A percentile compares a stretch with the other conserved stretches of the same genome.
Conservation (phyloP, 495 filamentous ascomycete genomes). For the Neurospora discreta region DNA sequence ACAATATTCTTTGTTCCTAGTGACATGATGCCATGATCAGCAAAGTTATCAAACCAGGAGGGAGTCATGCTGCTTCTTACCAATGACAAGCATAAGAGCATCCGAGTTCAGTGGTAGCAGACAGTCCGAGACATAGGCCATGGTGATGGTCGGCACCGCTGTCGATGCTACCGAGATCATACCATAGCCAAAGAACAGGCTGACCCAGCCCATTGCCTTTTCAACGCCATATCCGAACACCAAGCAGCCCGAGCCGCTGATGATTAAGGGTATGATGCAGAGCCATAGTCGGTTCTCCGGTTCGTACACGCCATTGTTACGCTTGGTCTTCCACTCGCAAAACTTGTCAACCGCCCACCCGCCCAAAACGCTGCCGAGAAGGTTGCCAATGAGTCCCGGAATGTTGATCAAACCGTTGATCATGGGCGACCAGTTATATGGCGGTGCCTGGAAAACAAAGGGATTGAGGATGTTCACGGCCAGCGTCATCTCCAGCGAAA, state of each 20-base stretch:
- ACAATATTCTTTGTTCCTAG: conserved; percentile 23
- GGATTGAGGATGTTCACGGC: conserved; percentile 56
- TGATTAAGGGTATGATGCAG: conserved; percentile 27
- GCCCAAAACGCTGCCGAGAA: conserved; percentile 32
- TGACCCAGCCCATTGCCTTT: conserved; percentile 19
- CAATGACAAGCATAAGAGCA: conserved; percentile 26
- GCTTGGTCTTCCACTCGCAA: conserved; percentile 33
- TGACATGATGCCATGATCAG: neutral
- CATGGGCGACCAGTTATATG: conserved; percentile 48
- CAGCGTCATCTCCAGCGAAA: conserved; percentile 42
- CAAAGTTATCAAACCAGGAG: neutral
- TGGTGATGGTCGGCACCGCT: conserved; percentile 23
- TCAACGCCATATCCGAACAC: conserved; percentile 28
- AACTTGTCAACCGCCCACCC: conserved; percentile 35
- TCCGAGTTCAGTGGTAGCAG: conserved; percentile 23
- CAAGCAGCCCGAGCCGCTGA: conserved; percentile 27
- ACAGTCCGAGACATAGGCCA: conserved; percentile 25
- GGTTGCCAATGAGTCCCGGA: conserved; percentile 34
- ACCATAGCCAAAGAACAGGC: conserved; percentile 22
- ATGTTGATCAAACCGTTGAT: conserved; percentile 47
- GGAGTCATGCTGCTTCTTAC: conserved; percentile 5
- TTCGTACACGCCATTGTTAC: conserved; percentile 41
- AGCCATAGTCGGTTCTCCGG: conserved; percentile 44
- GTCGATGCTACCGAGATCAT: conserved; percentile 24
- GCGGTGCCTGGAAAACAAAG: conserved; percentile 51